These are phyloP conservation scores for Boletus sp. DNA, from an alignment of 768 basidiomycete genomes.

Conservation along the genomic window DNA sequence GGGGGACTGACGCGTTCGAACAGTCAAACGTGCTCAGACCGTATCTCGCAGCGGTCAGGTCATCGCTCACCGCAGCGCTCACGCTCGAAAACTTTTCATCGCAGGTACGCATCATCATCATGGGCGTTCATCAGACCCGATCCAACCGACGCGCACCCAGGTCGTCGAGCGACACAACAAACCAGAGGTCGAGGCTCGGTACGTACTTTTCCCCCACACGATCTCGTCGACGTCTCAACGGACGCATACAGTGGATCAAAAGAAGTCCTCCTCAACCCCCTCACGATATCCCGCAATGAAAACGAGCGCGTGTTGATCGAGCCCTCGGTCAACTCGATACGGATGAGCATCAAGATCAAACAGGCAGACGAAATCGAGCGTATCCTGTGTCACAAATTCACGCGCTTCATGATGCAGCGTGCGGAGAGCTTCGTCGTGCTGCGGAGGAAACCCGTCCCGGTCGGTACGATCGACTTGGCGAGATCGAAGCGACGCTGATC, in stretches of 20 bases:
- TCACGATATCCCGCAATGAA: slow-evolving; percentile 95
- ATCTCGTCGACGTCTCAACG: slow-evolving; percentile 5
- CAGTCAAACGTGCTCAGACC: slow-evolving; percentile 96
- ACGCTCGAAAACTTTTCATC: slow-evolving; percentile 98
- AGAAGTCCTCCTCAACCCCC: slow-evolving; percentile 91
- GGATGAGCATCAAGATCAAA: slow-evolving; percentile 97
- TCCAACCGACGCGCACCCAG: slow-evolving; percentile 37
- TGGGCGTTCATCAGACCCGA: slow-evolving; percentile 7
- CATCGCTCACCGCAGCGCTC: slow-evolving; percentile 95
- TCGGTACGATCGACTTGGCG: slow-evolving; percentile 36
- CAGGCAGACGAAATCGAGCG: slow-evolving; percentile 99
- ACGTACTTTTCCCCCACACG: slow-evolving; percentile 19
- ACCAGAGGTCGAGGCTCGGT: slow-evolving; percentile 92
- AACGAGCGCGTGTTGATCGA: slow-evolving; percentile 97
- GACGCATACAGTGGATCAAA: slow-evolving; percentile 68
- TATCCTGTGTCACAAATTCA: slow-evolving; percentile 97
- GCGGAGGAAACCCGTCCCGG: slow-evolving; percentile 89
- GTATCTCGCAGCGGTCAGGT: slow-evolving; percentile 93
- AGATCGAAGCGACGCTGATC: slow-evolving; percentile 12
- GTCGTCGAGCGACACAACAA: slow-evolving; percentile 97
- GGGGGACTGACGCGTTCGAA: slow-evolving; percentile 7
- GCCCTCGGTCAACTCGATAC: slow-evolving; percentile 94
- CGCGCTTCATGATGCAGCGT: slow-evolving; percentile 97
- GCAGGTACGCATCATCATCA: slow-evolving; percentile 41
- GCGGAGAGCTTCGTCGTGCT: slow-evolving; percentile 98